These are phyloP conservation scores for Thyridium curvatum DNA, from an alignment of 2,329 filamentous ascomycete species.

Conservation along the genomic window DNA sequence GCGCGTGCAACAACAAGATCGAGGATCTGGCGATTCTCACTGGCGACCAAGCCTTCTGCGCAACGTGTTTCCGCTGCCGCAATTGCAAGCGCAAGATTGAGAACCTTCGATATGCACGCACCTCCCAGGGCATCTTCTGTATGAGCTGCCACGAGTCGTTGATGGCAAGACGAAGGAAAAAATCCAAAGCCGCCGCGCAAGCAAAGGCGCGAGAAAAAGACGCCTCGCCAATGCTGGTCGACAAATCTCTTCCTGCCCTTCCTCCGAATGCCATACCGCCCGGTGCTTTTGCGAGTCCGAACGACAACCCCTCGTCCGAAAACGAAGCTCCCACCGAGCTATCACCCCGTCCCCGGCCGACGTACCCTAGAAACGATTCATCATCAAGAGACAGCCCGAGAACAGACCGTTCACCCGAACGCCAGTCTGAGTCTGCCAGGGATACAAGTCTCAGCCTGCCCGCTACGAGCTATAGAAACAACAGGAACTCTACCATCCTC, in stretches of 20 bases:
- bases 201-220: slow-evolving; percentile 60
- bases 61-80: slow-evolving; percentile 91
- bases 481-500: slow-evolving; percentile 65
- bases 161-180: slow-evolving; percentile 88
- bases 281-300: slow-evolving; percentile 47
- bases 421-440: slow-evolving; percentile 32
- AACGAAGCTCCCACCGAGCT: slow-evolving; percentile 55
- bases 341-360: slow-evolving; percentile 53
- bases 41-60: slow-evolving; percentile 95
- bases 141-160: slow-evolving; percentile 98
- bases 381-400: slow-evolving; percentile 49
- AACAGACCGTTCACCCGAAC: slow-evolving; percentile 49
- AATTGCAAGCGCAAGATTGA: slow-evolving; percentile 99
- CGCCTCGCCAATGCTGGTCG: slow-evolving; percentile 61
- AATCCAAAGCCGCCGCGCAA: slow-evolving; percentile 62
- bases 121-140: slow-evolving; percentile 97
- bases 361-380: slow-evolving; percentile 45
- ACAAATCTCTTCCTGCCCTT: slow-evolving; percentile 89
- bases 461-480: slow-evolving; percentile 70
- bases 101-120: slow-evolving; percentile 93
- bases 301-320: too few relatives aligned
- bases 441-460: slow-evolving; percentile 64
- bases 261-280: slow-evolving; percentile 67
- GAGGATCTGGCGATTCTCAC: slow-evolving; percentile 96
- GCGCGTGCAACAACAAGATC: slow-evolving; percentile 93